Conservation (phyloP, 116 monocot genomes). For the Posidonia oceanica region DNA sequence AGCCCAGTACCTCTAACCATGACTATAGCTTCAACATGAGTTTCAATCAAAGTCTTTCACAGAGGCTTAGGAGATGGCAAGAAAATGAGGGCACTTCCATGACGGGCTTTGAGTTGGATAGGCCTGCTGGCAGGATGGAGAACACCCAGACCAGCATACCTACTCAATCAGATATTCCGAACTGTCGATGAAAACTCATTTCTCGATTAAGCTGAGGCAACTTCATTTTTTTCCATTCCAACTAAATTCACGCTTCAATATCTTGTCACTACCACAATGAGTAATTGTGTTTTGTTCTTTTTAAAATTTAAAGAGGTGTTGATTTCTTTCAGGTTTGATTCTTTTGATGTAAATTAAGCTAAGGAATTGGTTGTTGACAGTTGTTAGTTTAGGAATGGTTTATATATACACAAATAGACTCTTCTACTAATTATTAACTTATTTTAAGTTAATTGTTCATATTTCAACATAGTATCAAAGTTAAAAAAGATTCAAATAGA, state of each 20-base stretch:
- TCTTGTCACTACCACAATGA: neutral
- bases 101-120: neutral
- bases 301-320: neutral
- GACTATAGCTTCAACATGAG: conserved; percentile 12
- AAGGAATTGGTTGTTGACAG: neutral
- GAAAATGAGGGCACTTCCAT: conserved; percentile 11
- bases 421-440: too few species aligned
- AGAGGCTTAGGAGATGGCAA: conserved; percentile 24
- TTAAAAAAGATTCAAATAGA: too few species aligned
- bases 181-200: conserved; percentile 5
- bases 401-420: too few species aligned
- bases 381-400: neutral
- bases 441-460: too few species aligned
- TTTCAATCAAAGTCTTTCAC: conserved; percentile 11
- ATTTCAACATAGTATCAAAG: too few species aligned
- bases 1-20: conserved; percentile 27
- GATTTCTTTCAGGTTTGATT: neutral
- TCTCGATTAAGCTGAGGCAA: neutral
- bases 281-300: neutral
- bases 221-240: neutral
- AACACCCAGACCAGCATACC: conserved; percentile 13
- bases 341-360: conserved; percentile 5
- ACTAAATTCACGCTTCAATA: neutral
- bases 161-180: conserved; percentile 3
- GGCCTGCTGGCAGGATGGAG: neutral